phyloP scores from a whole-genome alignment of 2,329 filamentous ascomycete genomes.

The Alternaria sp. region DNA sequence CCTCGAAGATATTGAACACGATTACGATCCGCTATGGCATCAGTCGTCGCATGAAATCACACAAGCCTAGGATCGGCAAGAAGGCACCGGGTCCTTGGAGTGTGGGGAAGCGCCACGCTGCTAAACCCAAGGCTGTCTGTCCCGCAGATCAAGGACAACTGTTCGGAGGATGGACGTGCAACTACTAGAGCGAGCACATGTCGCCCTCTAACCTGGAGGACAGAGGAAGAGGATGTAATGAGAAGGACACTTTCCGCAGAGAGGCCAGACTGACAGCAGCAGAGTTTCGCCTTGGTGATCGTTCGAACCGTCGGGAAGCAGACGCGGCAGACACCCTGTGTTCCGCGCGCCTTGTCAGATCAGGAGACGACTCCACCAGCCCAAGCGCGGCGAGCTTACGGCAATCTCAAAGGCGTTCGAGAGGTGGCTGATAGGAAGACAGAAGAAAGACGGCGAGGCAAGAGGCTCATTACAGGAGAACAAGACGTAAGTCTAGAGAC shows the following conservation, averaged over 20 bases:
- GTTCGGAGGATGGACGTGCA: constrained; percentile 40
- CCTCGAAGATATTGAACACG: constrained; percentile 47
- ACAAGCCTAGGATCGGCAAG: constrained; percentile 42
- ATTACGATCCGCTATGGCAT: constrained; percentile 50
- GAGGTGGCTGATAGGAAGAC: constrained; percentile 33
- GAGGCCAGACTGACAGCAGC: constrained; percentile 37
- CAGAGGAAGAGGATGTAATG: constrained; percentile 34
- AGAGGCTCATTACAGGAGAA: constrained; percentile 47
- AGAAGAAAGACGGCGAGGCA: constrained; percentile 38
- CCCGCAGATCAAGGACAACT: constrained; percentile 42
- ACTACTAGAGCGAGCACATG: constrained; percentile 50
- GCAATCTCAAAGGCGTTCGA: constrained; percentile 31
- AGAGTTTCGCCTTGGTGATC: constrained; percentile 42
- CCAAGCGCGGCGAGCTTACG: constrained; percentile 36
- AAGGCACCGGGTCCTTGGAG: constrained; percentile 43
- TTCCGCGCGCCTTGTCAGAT: constrained; percentile 36
- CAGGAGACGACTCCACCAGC: constrained; percentile 30
- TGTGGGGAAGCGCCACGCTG: constrained; percentile 52
- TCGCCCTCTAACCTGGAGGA: constrained; percentile 47
- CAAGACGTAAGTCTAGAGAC: constrained; percentile 45
- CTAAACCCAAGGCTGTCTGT: constrained; percentile 41
- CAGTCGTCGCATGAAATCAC: constrained; percentile 47
- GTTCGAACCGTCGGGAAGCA: constrained; percentile 45
- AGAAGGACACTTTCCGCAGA: constrained; percentile 29
- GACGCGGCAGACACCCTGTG: constrained; percentile 39